Evolutionary conservation across 2,329 filamentous ascomycete species (phyloP), one percentile per base, ranked within the genome.

Genomic region (Fulvia fulva): DNA sequence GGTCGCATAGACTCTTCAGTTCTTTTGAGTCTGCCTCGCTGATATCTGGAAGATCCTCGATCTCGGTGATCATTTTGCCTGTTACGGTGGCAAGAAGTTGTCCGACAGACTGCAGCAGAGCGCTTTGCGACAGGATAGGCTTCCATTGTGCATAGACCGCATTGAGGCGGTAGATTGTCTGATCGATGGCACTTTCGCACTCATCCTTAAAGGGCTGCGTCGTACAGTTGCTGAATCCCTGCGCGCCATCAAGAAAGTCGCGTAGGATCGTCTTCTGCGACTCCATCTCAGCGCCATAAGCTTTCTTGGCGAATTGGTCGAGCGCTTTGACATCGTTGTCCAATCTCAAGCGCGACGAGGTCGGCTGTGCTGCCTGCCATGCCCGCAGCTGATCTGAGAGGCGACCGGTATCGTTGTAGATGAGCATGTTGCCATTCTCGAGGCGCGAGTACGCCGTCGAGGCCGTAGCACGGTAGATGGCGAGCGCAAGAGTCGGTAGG

Each of bases 391-490:
- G 77, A 60, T 82, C 80, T 3, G 82, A 79, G 3, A 87, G 76
- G 57, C 83, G 82, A 46, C 80, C 75, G 60, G 82, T 80, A 70
- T 87, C 85, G 65, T 87, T 87, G 74, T 87, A 87, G 47, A 86
- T 78, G 54, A 85, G 80, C 79, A 87, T 86, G 64, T 84, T 82
- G 6, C 82, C 83, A 2, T 80, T 77, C 19, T 75, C 75, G 41
- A 85, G 79, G 22, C 83, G 77, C 0, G 83, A 79, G 70, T 94
- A 94, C 67, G 89, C 89, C 57, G 88, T 83, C 0, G 87, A 85
- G 5, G 89, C 88, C 1, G 91, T 84, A 3, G 89, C 89, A 51
- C 90, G 81, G 72, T 91, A 94, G 75, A 92, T 84, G n/a, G 89
- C 88, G 45, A 94, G 76, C 1, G 87, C 81, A 19, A 91, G 81